Conservation (phyloP, 2,329 filamentous ascomycete species). For the Neonectria coccinea region DNA sequence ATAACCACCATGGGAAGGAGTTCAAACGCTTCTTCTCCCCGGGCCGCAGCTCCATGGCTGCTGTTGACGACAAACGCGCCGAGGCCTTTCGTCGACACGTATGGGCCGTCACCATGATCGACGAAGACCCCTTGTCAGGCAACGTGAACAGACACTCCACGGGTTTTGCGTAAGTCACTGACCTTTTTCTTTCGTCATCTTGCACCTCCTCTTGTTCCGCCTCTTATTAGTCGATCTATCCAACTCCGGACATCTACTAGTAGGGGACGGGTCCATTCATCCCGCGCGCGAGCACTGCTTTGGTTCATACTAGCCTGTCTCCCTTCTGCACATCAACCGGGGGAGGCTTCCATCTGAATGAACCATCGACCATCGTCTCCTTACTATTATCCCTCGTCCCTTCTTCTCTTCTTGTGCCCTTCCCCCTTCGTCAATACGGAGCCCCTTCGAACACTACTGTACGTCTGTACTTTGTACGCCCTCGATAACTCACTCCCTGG, state of each 20-base stretch:
- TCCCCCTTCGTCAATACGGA: neutral
- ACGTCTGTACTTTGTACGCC: neutral
- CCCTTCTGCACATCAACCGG: slow-evolving; percentile 2
- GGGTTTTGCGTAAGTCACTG: slow-evolving; percentile 39
- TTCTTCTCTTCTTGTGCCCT: neutral
- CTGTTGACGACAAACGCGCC: slow-evolving; percentile 43
- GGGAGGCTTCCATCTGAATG: slow-evolving; percentile 2
- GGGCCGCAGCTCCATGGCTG: slow-evolving; percentile 45
- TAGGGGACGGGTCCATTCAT: slow-evolving; percentile 2
- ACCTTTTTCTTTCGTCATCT: slow-evolving; percentile 2
- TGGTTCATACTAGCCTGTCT: neutral
- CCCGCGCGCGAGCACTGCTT: neutral
- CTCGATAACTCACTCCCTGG: slow-evolving; percentile 4
- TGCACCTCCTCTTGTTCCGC: neutral
- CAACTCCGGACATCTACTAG: neutral
- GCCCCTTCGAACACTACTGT: neutral
- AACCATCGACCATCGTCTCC: slow-evolving; percentile 2
- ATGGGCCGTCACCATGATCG: slow-evolving; percentile 45
- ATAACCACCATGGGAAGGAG: slow-evolving; percentile 44
- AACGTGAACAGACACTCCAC: slow-evolving; percentile 36
- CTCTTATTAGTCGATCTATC: slow-evolving; percentile 7
- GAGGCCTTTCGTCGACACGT: slow-evolving; percentile 45
- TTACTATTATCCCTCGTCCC: slow-evolving; percentile 8
- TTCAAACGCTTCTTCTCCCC: slow-evolving; percentile 45
- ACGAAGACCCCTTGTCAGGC: slow-evolving; percentile 40